Evolutionary conservation across 495 filamentous ascomycete genomes (phyloP), one percentile per base, ranked within the genome.

Genomic region (Lineolata rhizophorae): DNA sequence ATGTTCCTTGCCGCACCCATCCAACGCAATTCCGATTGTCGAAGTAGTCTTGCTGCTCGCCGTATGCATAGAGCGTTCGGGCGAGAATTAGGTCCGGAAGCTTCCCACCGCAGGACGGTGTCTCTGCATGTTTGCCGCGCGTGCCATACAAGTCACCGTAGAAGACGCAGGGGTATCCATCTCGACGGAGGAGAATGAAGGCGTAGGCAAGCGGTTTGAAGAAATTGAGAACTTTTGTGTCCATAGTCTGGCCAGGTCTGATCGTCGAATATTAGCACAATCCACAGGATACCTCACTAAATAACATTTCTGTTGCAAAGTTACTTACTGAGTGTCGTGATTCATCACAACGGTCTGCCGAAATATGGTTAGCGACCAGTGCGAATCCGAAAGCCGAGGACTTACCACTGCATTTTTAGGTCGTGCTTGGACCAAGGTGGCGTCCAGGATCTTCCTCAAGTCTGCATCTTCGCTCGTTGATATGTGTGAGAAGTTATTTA

Each of bases 71-170:
- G 1, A 74, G 52, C 45, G 72, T 76, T 4, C 76, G 58, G 4
- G 67, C 72, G 15, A 72, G 56, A 11, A 58, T 60, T 8, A 82
- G 46, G n/a, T 62, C 54, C 4, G 73, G 62, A 0, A 82, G 57
- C 13, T 58, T 56, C 19, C 61, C 62, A 32, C 61, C 57, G 43
- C 69, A 75, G 6, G 70, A 61, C 3, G 73, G 67, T 2, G 58
- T 57, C 31, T 62, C 61, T 2, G 64, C 52, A 15, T 58, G 47
- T 18, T 61, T 49, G 8, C 52, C 62, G 36, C 58, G 49, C 37
- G 73, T 68, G n/a, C 75, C 74, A 45, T 77, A 81, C 6, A 81
- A 40, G 39, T 83, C 76, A 19, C 75, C 75, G 44, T 72, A 81
- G 46, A 76, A 83, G 31, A 78, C 40, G 39, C 72, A 80, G 0